phyloP scores from a whole-genome alignment of 1,284 basidiomycete species.

The Wolfiporia cocos region DNA sequence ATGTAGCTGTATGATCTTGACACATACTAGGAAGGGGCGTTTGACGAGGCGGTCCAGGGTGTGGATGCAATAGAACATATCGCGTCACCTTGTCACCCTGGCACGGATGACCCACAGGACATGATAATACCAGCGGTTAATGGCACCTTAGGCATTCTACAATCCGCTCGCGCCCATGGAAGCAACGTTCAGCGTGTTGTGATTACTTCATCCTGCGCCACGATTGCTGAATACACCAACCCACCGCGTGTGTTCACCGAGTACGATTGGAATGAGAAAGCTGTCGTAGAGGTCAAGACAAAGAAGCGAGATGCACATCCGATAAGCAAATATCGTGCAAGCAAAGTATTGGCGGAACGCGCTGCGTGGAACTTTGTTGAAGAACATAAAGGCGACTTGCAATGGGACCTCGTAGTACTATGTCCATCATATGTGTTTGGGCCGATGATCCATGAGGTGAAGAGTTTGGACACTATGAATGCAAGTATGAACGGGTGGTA shows the following conservation, averaged over 20 bases:
- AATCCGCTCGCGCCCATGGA: conserved; percentile 24
- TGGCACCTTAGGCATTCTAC: conserved; percentile 24
- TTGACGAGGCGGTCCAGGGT: conserved; percentile 36
- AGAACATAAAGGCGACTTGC: conserved; percentile 38
- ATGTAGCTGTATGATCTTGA: not conserved
- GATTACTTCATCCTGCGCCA: conserved; percentile 52
- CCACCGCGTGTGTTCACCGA: conserved; percentile 29
- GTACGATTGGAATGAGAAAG: conserved; percentile 60
- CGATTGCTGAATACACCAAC: conserved; percentile 32
- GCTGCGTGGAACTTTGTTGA: conserved; percentile 54
- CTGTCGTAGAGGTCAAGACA: conserved; percentile 41
- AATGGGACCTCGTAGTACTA: conserved; percentile 51
- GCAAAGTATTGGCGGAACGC: too few species aligned
- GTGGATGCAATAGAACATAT: conserved; percentile 40
- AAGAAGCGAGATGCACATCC: conserved; percentile 40
- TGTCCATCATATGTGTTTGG: conserved; percentile 49
- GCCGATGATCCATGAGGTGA: conserved; percentile 46
- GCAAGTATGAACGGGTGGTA: conserved; percentile 38
- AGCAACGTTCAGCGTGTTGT: conserved; percentile 57
- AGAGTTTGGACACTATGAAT: conserved; percentile 42
- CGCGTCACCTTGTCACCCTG: conserved; percentile 36
- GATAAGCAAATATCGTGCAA: conserved; percentile 45
- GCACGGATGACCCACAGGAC: conserved; percentile 29
- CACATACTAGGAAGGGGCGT: conserved; percentile 27
- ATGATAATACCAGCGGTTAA: conserved; percentile 26